Percentiles rank a stretch among this genome's conserved stretches.
Conservation (phyloP, 2,329 filamentous ascomycete species). For the Aureobasidium sp. region DNA sequence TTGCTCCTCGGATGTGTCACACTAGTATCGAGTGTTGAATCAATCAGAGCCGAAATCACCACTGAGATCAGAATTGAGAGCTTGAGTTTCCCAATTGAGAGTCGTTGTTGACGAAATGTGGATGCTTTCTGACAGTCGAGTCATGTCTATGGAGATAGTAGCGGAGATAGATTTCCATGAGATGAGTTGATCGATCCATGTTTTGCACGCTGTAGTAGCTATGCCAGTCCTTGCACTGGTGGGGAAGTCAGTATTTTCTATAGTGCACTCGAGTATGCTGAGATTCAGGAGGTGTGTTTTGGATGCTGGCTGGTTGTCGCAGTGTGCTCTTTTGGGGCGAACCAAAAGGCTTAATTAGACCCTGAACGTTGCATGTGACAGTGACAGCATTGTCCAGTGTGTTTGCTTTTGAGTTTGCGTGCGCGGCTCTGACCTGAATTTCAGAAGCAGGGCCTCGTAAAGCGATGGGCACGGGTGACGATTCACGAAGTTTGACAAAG, state of each 20-base stretch:
- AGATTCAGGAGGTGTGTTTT: background rate
- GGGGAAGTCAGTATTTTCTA: background rate
- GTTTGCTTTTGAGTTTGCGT: background rate
- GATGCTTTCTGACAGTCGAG: background rate
- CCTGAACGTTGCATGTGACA: slow-evolving; percentile 5
- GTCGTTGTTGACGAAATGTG: background rate
- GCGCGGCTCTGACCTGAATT: background rate
- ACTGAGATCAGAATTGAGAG: background rate
- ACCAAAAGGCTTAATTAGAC: background rate
- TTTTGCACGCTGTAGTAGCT: background rate
- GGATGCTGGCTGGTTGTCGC: background rate
- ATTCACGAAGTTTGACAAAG: background rate
- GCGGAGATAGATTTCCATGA: background rate
- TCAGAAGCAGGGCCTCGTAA: background rate
- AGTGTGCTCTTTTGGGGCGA: too few species aligned
- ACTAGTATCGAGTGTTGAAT: too few species aligned
- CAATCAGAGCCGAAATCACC: background rate
- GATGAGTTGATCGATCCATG: background rate
- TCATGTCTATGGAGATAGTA: background rate
- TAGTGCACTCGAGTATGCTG: background rate
- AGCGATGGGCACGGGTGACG: background rate
- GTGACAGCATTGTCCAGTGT: background rate
- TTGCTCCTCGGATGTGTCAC: too few species aligned
- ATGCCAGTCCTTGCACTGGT: background rate
- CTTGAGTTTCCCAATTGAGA: too few species aligned